These are phyloP conservation scores for Trichosporon coremiiforme DNA, from an alignment of 1,284 basidiomycete species.

Conservation along the genomic window DNA sequence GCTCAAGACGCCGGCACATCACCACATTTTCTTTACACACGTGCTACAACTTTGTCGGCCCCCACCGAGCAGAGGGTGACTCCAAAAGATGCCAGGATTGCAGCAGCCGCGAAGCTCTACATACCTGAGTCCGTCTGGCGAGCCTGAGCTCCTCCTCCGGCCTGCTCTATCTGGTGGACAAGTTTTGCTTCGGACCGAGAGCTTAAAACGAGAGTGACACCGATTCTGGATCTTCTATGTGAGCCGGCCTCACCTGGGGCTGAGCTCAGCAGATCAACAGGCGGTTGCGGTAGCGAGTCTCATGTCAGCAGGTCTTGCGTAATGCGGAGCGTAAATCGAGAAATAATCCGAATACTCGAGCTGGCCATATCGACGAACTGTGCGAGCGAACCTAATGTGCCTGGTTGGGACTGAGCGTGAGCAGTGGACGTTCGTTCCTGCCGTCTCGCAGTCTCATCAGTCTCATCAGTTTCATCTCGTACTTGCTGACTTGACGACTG, in stretches of 20 bases:
- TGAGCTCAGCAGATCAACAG: background rate
- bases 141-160: background rate
- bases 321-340: background rate
- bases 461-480: background rate
- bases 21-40: background rate
- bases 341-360: background rate
- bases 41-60: background rate
- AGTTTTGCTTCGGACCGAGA: conserved; percentile 4
- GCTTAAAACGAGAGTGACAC: conserved; percentile 1
- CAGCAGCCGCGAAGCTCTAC: background rate
- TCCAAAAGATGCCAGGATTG: background rate
- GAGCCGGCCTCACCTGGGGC: too few species aligned
- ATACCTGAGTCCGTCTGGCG: background rate
- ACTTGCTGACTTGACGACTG: conserved; percentile 1
- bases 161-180: background rate
- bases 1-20: background rate
- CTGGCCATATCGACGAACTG: background rate
- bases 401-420: background rate
- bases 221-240: conserved; percentile 1
- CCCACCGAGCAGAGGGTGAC: background rate
- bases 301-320: background rate
- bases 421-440: background rate
- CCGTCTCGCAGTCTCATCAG: background rate
- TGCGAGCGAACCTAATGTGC: background rate
- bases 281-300: background rate